Percentiles rank a stretch among this genome's conserved stretches.
These are phyloP conservation scores for Rubroboletus satanas DNA, from an alignment of 768 basidiomycete genomes.

Conservation along the genomic window DNA sequence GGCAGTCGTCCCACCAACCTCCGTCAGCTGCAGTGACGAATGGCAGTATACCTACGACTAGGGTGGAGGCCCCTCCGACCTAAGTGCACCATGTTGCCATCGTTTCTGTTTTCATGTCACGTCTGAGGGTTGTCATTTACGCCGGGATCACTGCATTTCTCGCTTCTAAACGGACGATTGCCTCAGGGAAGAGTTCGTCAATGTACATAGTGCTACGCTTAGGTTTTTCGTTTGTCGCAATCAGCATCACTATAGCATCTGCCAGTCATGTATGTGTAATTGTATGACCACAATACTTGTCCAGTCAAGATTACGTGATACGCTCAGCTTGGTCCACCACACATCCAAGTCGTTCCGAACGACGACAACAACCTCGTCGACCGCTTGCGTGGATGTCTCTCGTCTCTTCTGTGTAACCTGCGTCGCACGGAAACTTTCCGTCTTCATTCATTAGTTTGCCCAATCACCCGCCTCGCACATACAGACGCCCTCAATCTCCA, in stretches of 20 bases:
- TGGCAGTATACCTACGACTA: conserved; percentile 33
- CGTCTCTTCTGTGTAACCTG: neutral
- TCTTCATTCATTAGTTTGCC: neutral
- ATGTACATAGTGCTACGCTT: conserved; percentile 30
- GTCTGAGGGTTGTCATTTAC: conserved; percentile 16
- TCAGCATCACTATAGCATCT: conserved; percentile 18
- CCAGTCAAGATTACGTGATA: conserved; percentile 26
- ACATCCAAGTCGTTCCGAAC: neutral
- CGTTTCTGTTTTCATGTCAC: conserved; percentile 3
- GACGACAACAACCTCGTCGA: neutral
- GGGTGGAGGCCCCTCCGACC: conserved; percentile 43
- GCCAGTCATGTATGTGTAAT: conserved; percentile 10
- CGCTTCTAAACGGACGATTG: conserved; percentile 25
- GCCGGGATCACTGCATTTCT: conserved; percentile 23
- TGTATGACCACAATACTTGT: conserved; percentile 4
- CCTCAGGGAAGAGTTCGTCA: conserved; percentile 17
- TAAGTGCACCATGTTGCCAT: conserved; percentile 13
- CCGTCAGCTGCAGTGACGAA: conserved; percentile 38
- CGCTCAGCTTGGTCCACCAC: conserved; percentile 2
- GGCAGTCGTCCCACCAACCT: conserved; percentile 29
- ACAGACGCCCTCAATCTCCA: neutral
- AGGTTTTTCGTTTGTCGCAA: conserved; percentile 5
- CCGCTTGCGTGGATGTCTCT: conserved; percentile 1
- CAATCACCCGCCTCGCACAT: neutral
- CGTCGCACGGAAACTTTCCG: neutral